A percentile compares a stretch with the other conserved stretches of the same genome.
Conservation (phyloP, 2,329 filamentous ascomycete species). For the Claviceps paspali region DNA sequence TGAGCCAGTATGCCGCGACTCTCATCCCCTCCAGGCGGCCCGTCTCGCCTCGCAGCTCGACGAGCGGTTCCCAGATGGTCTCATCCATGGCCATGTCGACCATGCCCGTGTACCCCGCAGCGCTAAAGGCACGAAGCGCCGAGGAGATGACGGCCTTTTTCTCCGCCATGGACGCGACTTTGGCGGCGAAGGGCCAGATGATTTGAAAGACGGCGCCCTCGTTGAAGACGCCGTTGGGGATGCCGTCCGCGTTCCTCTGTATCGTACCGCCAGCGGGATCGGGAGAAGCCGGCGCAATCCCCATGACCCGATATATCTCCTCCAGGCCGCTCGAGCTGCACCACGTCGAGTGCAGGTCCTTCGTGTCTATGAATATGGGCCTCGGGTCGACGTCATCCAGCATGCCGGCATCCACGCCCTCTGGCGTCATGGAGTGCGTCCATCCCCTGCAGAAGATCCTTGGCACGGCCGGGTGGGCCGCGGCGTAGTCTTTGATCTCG, state of each 20-base stretch:
- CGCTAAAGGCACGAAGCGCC: conserved; percentile 33
- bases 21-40: conserved; percentile 20
- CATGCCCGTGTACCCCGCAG: conserved; percentile 37
- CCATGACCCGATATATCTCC: conserved; percentile 25
- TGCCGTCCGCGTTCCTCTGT: conserved; percentile 31
- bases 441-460: conserved; percentile 39
- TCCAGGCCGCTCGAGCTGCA: conserved; percentile 34
- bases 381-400: conserved; percentile 37
- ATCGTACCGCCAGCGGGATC: conserved; percentile 37
- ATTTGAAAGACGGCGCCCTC: conserved; percentile 37
- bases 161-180: conserved; percentile 30
- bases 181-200: conserved; percentile 39
- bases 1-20: conserved; percentile 41
- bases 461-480: conserved; percentile 28
- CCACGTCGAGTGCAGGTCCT: conserved; percentile 42
- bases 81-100: conserved; percentile 50
- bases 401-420: conserved; percentile 25
- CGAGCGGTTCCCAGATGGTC: conserved; percentile 34
- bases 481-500: conserved; percentile 29
- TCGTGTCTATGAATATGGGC: conserved; percentile 41
- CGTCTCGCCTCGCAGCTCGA: conserved; percentile 25
- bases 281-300: conserved; percentile 23
- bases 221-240: conserved; percentile 32
- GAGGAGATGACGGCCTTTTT: conserved; percentile 31
- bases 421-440: conserved; percentile 35